These are phyloP conservation scores for Leccinum disarticulatum DNA, from an alignment of 768 basidiomycete species.

Conservation along the genomic window DNA sequence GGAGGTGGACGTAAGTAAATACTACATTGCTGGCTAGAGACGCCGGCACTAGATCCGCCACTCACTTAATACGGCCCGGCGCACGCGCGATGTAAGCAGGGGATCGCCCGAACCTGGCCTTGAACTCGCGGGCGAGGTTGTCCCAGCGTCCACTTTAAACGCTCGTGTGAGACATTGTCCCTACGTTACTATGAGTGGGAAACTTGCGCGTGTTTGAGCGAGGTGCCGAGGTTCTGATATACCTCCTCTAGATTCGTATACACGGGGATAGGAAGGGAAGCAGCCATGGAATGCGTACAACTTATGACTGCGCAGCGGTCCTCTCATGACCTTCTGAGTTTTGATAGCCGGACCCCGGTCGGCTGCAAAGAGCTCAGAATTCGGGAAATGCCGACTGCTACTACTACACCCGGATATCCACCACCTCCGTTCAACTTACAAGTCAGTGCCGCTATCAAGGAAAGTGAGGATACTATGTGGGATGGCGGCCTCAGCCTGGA, in stretches of 20 bases:
- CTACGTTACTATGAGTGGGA: neutral
- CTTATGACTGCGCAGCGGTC: no score
- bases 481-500: no score
- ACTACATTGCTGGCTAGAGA: neutral
- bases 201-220: conserved; percentile 50
- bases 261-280: conserved; percentile 58
- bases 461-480: no score
- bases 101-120: conserved; percentile 59
- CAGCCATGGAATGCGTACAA: conserved; percentile 41
- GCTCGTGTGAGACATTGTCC: neutral
- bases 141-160: conserved; percentile 54
- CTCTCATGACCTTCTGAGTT: no score
- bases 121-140: conserved; percentile 59
- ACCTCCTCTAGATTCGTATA: conserved; percentile 57
- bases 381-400: no score
- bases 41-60: neutral
- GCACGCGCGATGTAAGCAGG: conserved; percentile 74
- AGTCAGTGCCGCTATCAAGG: no score
- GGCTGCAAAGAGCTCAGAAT: no score
- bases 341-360: no score
- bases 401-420: no score
- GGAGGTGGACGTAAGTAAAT: neutral
- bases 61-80: conserved; percentile 79
- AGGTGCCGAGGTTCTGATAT: conserved; percentile 51
- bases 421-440: no score